Conservation (phyloP, 2,329 filamentous ascomycete species). For the Phialophora chinensis region DNA sequence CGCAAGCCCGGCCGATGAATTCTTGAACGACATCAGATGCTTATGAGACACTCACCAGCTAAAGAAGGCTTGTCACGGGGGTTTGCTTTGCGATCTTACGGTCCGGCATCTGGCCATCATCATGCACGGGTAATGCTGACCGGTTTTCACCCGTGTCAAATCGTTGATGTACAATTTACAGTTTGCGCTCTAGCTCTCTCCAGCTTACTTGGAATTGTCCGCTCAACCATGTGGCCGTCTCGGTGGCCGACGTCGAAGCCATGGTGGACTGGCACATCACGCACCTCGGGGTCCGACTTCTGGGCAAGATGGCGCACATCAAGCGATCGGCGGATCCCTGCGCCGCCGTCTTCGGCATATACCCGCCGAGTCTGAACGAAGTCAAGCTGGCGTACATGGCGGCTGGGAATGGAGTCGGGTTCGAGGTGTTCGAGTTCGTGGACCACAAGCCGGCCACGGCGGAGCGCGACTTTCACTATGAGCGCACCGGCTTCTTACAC, state of each 20-base stretch:
- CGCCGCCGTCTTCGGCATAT: conserved; percentile 51
- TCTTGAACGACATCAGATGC: too few relatives aligned
- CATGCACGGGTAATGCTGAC: too few relatives aligned
- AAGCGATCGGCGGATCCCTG: conserved; percentile 47
- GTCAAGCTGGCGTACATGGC: conserved; percentile 44
- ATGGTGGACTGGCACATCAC: conserved; percentile 24
- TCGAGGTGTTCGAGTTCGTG: conserved; percentile 47
- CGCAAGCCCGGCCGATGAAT: too few relatives aligned
- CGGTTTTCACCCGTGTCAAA: too few relatives aligned
- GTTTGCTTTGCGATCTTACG: too few relatives aligned
- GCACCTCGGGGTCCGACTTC: conserved; percentile 32
- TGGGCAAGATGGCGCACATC: conserved; percentile 42
- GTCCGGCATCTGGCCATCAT: too few relatives aligned
- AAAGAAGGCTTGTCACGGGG: too few relatives aligned
- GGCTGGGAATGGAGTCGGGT: conserved; percentile 45
- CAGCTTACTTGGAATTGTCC: conserved; percentile 15
- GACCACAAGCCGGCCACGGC: conserved; percentile 35
- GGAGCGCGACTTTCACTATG: conserved; percentile 39
- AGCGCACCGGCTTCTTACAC: conserved; percentile 46
- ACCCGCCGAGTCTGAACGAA: conserved; percentile 41
- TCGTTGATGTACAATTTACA: not conserved
- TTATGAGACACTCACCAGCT: too few relatives aligned
- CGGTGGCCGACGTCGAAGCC: conserved; percentile 24
- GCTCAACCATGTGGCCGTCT: conserved; percentile 25
- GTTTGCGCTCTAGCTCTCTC: not conserved